Base-by-base conservation (phyloP, 177 flowering plant genomes). In the Vitis hybrid region DNA sequence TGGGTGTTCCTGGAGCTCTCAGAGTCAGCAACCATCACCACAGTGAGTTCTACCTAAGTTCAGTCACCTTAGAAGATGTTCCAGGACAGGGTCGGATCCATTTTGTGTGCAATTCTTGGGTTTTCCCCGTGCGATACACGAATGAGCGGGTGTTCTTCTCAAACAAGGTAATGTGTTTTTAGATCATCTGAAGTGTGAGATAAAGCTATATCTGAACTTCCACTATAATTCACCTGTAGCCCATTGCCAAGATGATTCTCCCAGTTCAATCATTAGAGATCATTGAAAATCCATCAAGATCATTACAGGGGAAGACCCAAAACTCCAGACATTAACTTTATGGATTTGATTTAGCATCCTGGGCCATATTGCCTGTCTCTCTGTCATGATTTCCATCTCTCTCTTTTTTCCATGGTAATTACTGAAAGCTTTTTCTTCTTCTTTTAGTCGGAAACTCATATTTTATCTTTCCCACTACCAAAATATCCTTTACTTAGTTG, bases 81-180 rank as follows among this genome's bases (percentile, higher is more conserved):
- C 92, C 92, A 0, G 85, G 82, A 0, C 82, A 77, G 5, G 97
- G 87, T 15, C 75, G 60, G 2, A 15, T 90, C 61, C 87, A 87
- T 67, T 91, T 91, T 61, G 76, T 90, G 10, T 91, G 97, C 83
- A 85, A 90, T 70, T 91, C 97, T 31, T 92, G 97, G 97, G 89
- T 92, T 51, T 92, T 90, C 69, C 97, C 94, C 0, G 69, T 79
- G 3, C 78, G 79, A 0, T 92, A 90, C 84, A 81, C 73, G 5
- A 76, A 85, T 29, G 72, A 86, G 19, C 91, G 98, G 2, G 82
- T 94, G n/a, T 94, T 94, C 88, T 94, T 94, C 67, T 61, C 87
- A 2, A 92, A 92, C 74, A 83, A 87, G 98, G 98, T 92, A 81
- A 65, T 2, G 52, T 39, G 49, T 29, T 39, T 10, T 15, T n/a